Evolutionary conservation across 176 grass and related monocot genomes (phyloP).

Genomic region (Oryza glaberrima): DNA sequence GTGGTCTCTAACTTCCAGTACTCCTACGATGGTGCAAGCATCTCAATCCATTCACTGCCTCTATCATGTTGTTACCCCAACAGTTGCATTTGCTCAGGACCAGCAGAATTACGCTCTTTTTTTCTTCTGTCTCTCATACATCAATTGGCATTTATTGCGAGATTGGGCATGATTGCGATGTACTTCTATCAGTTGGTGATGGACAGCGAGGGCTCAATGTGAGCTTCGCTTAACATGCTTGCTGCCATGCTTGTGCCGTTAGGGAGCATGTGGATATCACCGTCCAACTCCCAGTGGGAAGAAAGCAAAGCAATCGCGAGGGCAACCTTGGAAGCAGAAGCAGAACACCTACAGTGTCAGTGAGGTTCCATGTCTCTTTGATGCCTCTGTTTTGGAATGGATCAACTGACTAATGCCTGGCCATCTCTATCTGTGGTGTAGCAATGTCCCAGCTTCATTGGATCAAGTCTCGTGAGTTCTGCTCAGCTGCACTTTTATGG

Average conservation of each 20-base stretch:
- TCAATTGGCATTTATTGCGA: constrained; percentile 21
- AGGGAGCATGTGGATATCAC: background rate
- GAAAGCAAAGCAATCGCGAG: background rate
- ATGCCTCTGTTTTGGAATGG: constrained; percentile 9
- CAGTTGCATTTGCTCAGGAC: constrained; percentile 31
- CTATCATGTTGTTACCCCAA: constrained; percentile 43
- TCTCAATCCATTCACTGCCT: constrained; percentile 36
- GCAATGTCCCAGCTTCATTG: background rate
- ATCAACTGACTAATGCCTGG: background rate
- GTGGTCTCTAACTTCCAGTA: constrained; percentile 31
- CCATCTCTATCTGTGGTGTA: background rate
- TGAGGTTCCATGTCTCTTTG: background rate
- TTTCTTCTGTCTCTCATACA: constrained; percentile 10
- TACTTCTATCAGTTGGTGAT: constrained; percentile 26
- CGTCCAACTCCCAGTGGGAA: background rate
- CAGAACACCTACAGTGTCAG: background rate
- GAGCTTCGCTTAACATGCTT: background rate
- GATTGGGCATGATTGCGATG: constrained; percentile 9
- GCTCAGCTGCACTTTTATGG: constrained; percentile 20
- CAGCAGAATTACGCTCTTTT: constrained; percentile 8
- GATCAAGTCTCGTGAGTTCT: constrained; percentile 18
- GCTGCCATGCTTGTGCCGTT: background rate
- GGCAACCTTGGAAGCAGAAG: constrained; percentile 1
- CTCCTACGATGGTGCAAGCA: constrained; percentile 35
- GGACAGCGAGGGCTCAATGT: background rate